Conservation (phyloP, 345 rosid genomes). For the Populus euphratica region DNA sequence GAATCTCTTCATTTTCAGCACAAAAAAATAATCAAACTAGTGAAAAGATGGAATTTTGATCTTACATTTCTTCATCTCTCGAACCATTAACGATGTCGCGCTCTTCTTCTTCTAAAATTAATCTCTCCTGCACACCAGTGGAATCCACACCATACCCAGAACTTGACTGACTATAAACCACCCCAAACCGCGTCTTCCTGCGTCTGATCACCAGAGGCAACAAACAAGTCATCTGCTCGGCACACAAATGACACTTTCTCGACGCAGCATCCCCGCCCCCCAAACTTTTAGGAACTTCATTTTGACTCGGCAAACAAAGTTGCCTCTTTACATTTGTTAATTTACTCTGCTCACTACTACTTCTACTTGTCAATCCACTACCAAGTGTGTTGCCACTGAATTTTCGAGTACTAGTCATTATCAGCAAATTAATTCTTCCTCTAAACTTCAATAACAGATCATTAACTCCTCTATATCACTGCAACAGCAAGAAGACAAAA, state of each 20-base stretch:
- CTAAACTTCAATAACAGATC: background rate
- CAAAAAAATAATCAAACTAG: constrained; percentile 4
- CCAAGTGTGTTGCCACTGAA: constrained; percentile 31
- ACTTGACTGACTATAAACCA: constrained; percentile 36
- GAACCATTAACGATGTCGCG: constrained; percentile 19
- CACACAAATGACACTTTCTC: constrained; percentile 16
- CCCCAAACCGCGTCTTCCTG: constrained; percentile 29
- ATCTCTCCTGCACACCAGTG: constrained; percentile 25
- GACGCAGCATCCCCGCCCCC: constrained; percentile 17
- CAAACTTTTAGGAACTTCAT: constrained; percentile 19
- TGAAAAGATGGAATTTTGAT: constrained; percentile 8
- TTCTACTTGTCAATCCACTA: constrained; percentile 35
- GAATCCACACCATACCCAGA: constrained; percentile 46
- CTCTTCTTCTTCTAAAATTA: constrained; percentile 29
- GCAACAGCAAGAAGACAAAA: background rate
- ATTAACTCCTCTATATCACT: background rate
- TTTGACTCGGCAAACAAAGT: constrained; percentile 16
- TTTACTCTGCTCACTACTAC: constrained; percentile 22
- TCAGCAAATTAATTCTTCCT: background rate
- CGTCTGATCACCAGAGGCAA: constrained; percentile 32
- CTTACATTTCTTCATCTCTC: constrained; percentile 45
- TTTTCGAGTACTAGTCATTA: constrained; percentile 39
- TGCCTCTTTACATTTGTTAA: constrained; percentile 13
- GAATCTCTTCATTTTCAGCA: background rate
- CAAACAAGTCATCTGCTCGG: constrained; percentile 15